Percentiles rank a stretch among this genome's conserved stretches.
phyloP scores from a whole-genome alignment of 2,329 filamentous ascomycete genomes.

The Dothiorella sarmentorum region DNA sequence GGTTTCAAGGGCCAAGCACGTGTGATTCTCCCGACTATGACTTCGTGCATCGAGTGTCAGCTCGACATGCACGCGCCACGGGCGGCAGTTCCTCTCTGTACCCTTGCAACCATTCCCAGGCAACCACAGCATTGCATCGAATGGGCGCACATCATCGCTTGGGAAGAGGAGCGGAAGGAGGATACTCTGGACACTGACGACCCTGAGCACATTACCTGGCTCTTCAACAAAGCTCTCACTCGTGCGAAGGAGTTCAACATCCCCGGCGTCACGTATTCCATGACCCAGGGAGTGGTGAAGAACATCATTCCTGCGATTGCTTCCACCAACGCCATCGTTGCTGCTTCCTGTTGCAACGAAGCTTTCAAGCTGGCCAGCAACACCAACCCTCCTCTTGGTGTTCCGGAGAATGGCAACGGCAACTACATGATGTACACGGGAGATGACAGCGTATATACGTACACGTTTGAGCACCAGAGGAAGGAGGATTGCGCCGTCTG shows the following conservation, averaged over 20 bases:
- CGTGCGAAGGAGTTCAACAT: constrained; percentile 89
- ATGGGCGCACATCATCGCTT: constrained; percentile 98
- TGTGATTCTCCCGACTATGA: constrained; percentile 87
- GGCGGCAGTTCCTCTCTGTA: constrained; percentile 93
- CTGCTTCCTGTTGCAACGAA: constrained; percentile 93
- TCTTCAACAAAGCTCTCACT: constrained; percentile 77
- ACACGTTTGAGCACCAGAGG: constrained; percentile 92
- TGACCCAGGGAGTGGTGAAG: constrained; percentile 97
- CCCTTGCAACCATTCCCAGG: constrained; percentile 89
- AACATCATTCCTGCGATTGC: constrained; percentile 99
- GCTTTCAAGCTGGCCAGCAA: constrained; percentile 89
- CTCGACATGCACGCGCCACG: constrained; percentile 98
- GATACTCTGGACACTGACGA: constrained; percentile 90
- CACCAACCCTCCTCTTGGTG: constrained; percentile 74
- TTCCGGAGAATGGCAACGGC: constrained; percentile 58
- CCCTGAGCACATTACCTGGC: constrained; percentile 95
- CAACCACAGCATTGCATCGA: constrained; percentile 98
- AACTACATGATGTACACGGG: constrained; percentile 99
- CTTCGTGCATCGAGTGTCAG: constrained; percentile 96
- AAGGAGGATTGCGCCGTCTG: constrained; percentile 95
- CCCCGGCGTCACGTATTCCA: constrained; percentile 84
- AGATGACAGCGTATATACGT: constrained; percentile 92
- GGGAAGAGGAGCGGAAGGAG: constrained; percentile 71
- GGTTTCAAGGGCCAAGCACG: constrained; percentile 96
- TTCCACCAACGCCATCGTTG: constrained; percentile 94